These are phyloP conservation scores for Zoysia matrella DNA, from an alignment of 202 grass and related monocot species.

Conservation along the genomic window DNA sequence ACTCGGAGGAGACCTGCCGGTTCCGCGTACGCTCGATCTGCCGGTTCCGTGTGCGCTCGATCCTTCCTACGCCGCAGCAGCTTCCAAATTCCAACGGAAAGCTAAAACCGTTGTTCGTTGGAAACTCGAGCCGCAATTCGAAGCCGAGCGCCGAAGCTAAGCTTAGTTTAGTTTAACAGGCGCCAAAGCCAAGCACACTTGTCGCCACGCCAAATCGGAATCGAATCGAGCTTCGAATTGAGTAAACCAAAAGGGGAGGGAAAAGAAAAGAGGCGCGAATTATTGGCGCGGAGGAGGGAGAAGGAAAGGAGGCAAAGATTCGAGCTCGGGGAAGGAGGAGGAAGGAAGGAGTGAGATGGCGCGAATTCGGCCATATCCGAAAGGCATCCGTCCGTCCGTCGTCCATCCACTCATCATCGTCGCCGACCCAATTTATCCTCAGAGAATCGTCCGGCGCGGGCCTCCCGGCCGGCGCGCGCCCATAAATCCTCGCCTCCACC, in stretches of 20 bases:
- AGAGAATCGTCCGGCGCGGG: too few relatives aligned
- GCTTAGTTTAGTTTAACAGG: background rate
- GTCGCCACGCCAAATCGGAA: slow-evolving; percentile 21
- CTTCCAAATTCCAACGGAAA: background rate
- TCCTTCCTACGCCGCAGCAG: background rate
- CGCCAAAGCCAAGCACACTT: too few relatives aligned
- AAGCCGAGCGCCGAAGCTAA: background rate
- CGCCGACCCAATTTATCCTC: slow-evolving; percentile 12
- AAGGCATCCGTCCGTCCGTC: slow-evolving; percentile 49
- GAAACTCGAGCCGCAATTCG: background rate
- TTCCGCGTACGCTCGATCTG: background rate
- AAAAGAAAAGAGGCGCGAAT: slow-evolving; percentile 16
- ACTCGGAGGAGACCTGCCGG: background rate
- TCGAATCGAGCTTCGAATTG: slow-evolving; percentile 27
- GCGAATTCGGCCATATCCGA: slow-evolving; percentile 66
- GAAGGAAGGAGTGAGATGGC: too few relatives aligned
- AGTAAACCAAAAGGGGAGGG: background rate
- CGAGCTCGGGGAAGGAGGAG: background rate
- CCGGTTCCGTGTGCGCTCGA: background rate
- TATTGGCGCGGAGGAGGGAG: slow-evolving; percentile 41
- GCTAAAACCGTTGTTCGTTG: background rate
- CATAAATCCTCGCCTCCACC: slow-evolving; percentile 43
- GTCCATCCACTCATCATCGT: slow-evolving; percentile 21
- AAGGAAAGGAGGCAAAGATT: slow-evolving; percentile 37
- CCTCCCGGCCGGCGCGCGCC: background rate